These are phyloP conservation scores for Wallacemonas sp. DNA, from an alignment of 208 protist species.

Conservation along the genomic window DNA sequence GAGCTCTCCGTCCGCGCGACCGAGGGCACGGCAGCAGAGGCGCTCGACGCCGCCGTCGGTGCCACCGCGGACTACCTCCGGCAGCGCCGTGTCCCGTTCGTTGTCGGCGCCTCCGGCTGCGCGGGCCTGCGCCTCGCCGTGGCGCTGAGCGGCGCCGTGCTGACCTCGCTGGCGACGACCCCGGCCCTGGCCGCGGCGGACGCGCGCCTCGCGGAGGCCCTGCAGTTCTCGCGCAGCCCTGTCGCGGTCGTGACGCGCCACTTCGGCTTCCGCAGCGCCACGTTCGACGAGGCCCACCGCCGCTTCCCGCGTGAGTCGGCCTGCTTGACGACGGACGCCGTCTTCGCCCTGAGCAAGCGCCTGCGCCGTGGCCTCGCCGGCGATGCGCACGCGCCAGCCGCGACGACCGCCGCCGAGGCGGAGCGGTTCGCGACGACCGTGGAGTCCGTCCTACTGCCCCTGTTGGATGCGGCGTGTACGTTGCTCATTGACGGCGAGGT, in stretches of 20 bases:
- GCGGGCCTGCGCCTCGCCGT: constrained; percentile 2
- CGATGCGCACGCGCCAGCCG: neutral
- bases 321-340: neutral
- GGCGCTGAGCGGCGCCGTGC: neutral
- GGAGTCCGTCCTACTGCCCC: constrained; percentile 30
- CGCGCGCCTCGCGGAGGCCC: neutral
- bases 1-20: constrained; percentile 7
- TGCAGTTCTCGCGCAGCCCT: constrained; percentile 2
- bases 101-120: neutral
- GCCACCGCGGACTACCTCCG: constrained; percentile 6
- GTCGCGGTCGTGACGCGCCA: constrained; percentile 11
- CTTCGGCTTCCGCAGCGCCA: constrained; percentile 10
- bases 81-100: constrained; percentile 14
- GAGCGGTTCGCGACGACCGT: neutral
- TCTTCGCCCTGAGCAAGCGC: constrained; percentile 13
- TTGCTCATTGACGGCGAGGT: constrained; percentile 37
- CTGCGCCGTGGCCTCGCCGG: neutral
- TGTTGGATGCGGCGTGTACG: constrained; percentile 46
- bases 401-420: neutral
- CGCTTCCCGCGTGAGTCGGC: constrained; percentile 5
- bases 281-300: constrained; percentile 10
- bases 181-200: neutral
- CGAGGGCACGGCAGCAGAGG: neutral
- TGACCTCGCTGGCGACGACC: neutral
- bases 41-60: neutral